Evolutionary conservation across 257 asterid genomes (phyloP), one percentile per base, ranked within the genome.

Genomic region (Nicotiana tomentosiformis): DNA sequence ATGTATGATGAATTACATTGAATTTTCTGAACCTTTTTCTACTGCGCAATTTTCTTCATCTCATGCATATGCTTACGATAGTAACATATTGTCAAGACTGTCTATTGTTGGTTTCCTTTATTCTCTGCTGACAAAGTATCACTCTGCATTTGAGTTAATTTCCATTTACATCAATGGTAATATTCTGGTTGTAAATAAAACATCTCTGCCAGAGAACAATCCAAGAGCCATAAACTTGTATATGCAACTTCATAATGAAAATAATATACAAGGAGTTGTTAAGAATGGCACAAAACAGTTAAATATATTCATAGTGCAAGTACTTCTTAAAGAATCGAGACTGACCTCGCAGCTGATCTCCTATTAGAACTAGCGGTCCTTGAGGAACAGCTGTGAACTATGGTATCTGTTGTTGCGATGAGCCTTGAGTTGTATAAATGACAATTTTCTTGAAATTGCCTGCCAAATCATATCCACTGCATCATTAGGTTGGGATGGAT

Each of bases 381-480:
- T 81, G 49, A 51, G 77, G 74, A 83, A 53, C 60, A 88, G 76
- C 82, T 57, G 64, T 4, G 88, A 89, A 83, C 91, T 90, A 82
- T 56, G 85, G 86, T 91, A 94, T 88, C 97, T 82, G 33, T 91
- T 92, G 82, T 87, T 86, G 77, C 93, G 87, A 84, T 93, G 93
- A 74, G 81, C 86, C 80, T 82, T 83, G 86, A 89, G 84, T 82
- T n/a, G 83, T 15, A 85, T 84, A 26, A 77, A 55, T 53, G 82
- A 85, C 39, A 87, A 84, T 92, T 90, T 95, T 26, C 89, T 88
- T 0, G 88, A 81, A 51, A 91, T 86, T 43, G 92, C 90, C 87
- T 91, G 90, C 98, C 98, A 95, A 84, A 95, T 92, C 98, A 95
- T 95, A 69, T 95, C 95, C 82, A 93, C 97, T 18, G 97, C 96